Evolutionary conservation across 2,329 filamentous ascomycete genomes (phyloP).

Genomic region (Berkeleyomyces rouxiae): DNA sequence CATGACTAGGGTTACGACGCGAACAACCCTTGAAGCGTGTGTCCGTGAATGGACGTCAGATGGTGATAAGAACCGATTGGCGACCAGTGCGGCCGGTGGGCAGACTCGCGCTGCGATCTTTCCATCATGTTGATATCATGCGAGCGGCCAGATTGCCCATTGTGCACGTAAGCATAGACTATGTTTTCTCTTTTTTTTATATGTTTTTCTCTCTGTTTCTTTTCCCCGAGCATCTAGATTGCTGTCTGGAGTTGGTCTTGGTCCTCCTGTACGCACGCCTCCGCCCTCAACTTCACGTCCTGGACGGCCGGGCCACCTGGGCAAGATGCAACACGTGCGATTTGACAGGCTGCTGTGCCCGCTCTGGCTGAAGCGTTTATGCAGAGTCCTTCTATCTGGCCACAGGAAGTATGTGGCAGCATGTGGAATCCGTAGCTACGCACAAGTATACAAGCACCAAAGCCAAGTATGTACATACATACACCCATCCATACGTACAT

Average conservation of each 20-base stretch:
- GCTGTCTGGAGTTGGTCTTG: background rate
- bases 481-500: too few species aligned
- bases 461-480: background rate
- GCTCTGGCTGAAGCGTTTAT: background rate
- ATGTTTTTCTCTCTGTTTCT: background rate
- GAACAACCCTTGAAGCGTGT: background rate
- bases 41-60: background rate
- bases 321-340: background rate
- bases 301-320: background rate
- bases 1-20: background rate
- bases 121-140: background rate
- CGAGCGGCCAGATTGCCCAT: background rate
- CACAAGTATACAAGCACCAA: background rate
- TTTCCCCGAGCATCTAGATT: background rate
- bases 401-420: too few species aligned
- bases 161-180: background rate
- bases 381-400: background rate
- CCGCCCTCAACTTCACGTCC: background rate
- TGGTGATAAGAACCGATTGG: background rate
- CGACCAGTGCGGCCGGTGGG: background rate
- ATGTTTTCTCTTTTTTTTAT: background rate
- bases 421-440: too few species aligned
- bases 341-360: background rate
- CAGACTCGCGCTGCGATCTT: background rate
- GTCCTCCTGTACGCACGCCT: background rate